Percentiles rank a stretch among this genome's conserved stretches.
These are phyloP conservation scores for Lactarius quietus DNA, from an alignment of 768 basidiomycete genomes.

Conservation along the genomic window DNA sequence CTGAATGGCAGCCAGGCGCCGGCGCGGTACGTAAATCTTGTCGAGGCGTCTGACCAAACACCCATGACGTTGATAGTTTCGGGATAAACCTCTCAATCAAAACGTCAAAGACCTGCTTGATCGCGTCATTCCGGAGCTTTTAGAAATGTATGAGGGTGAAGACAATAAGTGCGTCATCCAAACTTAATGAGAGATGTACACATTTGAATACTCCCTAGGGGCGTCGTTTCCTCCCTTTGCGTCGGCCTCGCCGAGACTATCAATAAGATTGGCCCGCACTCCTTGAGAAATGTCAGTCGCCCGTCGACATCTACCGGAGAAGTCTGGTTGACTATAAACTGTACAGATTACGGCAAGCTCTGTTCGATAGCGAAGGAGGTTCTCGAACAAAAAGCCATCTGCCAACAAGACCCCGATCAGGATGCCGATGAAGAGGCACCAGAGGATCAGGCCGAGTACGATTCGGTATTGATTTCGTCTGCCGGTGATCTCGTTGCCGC, in stretches of 20 bases:
- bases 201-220: conserved; percentile 43
- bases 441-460: conserved; percentile 92
- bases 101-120: conserved; percentile 78
- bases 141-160: conserved; percentile 90
- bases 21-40: conserved; percentile 46
- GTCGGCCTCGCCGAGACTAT: conserved; percentile 88
- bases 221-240: conserved; percentile 85
- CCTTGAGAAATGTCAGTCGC: conserved; percentile 63
- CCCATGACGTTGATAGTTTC: not conserved
- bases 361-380: conserved; percentile 81
- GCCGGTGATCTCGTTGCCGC: conserved; percentile 93
- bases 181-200: not conserved
- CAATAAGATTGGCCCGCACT: conserved; percentile 90
- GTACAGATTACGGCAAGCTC: conserved; percentile 66
- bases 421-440: conserved; percentile 83
- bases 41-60: not conserved
- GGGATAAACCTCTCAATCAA: conserved; percentile 46
- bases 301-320: conserved; percentile 12
- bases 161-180: conserved; percentile 85
- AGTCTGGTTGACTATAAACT: not conserved
- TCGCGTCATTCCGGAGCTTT: conserved; percentile 65
- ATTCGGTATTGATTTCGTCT: conserved; percentile 90
- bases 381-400: conserved; percentile 90
- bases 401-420: conserved; percentile 94
- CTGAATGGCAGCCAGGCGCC: conserved; percentile 79